phyloP scores from a whole-genome alignment of 1,284 basidiomycete genomes.

The Mycena sp. region DNA sequence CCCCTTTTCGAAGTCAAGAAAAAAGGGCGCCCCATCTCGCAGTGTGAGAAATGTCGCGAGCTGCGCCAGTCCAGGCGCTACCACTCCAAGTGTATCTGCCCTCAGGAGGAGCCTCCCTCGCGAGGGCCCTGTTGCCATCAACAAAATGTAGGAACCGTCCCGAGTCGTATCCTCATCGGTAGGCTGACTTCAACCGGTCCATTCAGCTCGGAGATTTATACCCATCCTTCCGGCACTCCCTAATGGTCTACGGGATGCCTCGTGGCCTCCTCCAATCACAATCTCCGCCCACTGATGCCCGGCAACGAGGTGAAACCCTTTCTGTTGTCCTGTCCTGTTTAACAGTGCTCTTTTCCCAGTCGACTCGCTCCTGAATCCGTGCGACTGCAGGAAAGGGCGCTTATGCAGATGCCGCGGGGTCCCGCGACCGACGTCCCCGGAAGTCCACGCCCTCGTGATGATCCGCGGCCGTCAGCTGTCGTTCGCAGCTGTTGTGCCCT shows the following conservation, averaged over 20 bases:
- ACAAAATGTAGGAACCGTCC: constrained; percentile 69
- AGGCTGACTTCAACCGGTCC: constrained; percentile 3
- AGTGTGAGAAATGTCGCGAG: constrained; percentile 82
- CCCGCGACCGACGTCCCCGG: too few species aligned
- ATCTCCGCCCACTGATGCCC: constrained; percentile 49
- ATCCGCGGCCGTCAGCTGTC: constrained; percentile 37
- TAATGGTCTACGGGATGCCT: constrained; percentile 64
- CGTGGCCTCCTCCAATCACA: constrained; percentile 36
- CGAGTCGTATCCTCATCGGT: neutral
- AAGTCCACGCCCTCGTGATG: neutral
- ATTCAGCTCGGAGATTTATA: constrained; percentile 61
- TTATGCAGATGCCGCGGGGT: constrained; percentile 62
- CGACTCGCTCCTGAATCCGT: constrained; percentile 67
- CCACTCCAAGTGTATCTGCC: constrained; percentile 79
- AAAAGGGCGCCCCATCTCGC: constrained; percentile 85
- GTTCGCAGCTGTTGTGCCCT: constrained; percentile 62
- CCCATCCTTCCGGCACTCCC: constrained; percentile 66
- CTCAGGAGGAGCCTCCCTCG: constrained; percentile 47
- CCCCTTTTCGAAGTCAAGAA: constrained; percentile 88
- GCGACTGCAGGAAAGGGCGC: constrained; percentile 63
- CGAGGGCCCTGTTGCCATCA: constrained; percentile 43
- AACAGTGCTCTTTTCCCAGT: constrained; percentile 50
- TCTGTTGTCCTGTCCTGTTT: neutral
- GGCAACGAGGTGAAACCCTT: constrained; percentile 59
- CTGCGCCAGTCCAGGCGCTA: constrained; percentile 75